These are phyloP conservation scores for Termitomyces sp. DNA, from an alignment of 768 basidiomycete species.

Conservation along the genomic window DNA sequence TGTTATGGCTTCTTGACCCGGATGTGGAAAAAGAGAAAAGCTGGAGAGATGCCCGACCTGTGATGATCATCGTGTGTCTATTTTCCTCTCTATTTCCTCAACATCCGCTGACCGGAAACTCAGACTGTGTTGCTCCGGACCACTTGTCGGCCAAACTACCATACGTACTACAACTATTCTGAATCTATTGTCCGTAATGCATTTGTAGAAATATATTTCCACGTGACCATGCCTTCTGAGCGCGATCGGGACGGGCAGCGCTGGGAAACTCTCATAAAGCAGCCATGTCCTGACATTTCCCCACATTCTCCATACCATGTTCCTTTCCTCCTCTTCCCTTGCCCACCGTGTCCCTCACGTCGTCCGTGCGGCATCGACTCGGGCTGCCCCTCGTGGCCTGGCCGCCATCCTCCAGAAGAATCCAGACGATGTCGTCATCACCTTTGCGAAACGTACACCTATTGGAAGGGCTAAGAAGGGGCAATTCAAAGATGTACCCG, in stretches of 20 bases:
- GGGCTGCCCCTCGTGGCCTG: constrained; percentile 41
- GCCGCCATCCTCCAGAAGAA: constrained; percentile 61
- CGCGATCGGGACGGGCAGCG: constrained; percentile 12
- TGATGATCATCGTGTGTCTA: constrained; percentile 24
- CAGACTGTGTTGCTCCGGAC: neutral
- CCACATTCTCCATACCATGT: constrained; percentile 8
- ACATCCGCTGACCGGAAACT: neutral
- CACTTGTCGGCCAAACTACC: neutral
- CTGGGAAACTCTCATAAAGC: constrained; percentile 6
- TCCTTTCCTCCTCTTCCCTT: constrained; percentile 16
- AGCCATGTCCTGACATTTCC: constrained; percentile 1
- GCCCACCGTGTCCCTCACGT: constrained; percentile 19
- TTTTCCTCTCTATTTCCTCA: neutral
- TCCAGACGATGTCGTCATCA: constrained; percentile 86
- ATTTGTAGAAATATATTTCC: constrained; percentile 11
- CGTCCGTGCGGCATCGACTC: constrained; percentile 37
- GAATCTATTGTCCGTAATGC: constrained; percentile 1
- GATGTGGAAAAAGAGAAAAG: constrained; percentile 54
- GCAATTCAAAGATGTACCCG: constrained; percentile 82
- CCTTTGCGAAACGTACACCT: constrained; percentile 88
- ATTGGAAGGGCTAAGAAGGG: constrained; percentile 88
- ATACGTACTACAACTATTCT: neutral
- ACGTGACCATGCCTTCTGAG: constrained; percentile 16
- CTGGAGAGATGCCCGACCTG: constrained; percentile 34
- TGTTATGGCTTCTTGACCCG: constrained; percentile 75